phyloP scores from a whole-genome alignment of 805 yeast genomes.

The Kodamaea neixiangensis region DNA sequence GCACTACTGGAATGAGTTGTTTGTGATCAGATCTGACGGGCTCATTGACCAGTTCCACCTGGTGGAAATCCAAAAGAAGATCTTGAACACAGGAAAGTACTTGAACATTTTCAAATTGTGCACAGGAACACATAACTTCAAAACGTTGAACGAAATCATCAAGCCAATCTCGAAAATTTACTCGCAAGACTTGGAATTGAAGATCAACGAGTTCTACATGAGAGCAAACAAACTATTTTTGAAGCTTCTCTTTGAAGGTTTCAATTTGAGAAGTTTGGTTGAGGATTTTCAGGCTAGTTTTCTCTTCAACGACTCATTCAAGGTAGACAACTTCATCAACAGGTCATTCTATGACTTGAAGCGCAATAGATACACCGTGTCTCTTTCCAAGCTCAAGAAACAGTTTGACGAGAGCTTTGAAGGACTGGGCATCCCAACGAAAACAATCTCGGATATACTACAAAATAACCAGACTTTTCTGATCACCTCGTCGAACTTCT shows the following conservation, averaged over 20 bases:
- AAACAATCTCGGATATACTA: constrained; percentile 83
- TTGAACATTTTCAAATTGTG: constrained; percentile 70
- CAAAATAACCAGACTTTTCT: constrained; percentile 29
- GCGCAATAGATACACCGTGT: constrained; percentile 36
- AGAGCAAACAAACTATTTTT: constrained; percentile 67
- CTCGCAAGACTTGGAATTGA: constrained; percentile 51
- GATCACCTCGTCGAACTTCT: constrained; percentile 47
- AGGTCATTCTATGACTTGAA: constrained; percentile 53
- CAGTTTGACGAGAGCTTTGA: constrained; percentile 22
- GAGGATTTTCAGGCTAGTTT: constrained; percentile 56
- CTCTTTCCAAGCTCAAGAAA: constrained; percentile 29
- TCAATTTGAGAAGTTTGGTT: constrained; percentile 50
- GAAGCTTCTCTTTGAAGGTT: constrained; percentile 61
- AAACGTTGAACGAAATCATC: constrained; percentile 26
- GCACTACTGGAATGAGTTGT: constrained; percentile 74
- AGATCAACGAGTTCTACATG: constrained; percentile 60
- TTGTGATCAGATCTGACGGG: constrained; percentile 72
- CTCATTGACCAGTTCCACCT: constrained; percentile 63
- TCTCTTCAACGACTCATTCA: constrained; percentile 53
- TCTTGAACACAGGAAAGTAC: constrained; percentile 82
- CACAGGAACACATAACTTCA: constrained; percentile 46
- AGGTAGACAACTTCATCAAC: constrained; percentile 55
- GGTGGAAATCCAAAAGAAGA: constrained; percentile 56
- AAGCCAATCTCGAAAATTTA: constrained; percentile 31
- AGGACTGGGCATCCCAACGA: constrained; percentile 43